Percentiles rank a stretch among this genome's conserved stretches.
These are phyloP conservation scores for Hebeloma cylindrosporum DNA, from an alignment of 768 basidiomycete genomes.

Conservation along the genomic window DNA sequence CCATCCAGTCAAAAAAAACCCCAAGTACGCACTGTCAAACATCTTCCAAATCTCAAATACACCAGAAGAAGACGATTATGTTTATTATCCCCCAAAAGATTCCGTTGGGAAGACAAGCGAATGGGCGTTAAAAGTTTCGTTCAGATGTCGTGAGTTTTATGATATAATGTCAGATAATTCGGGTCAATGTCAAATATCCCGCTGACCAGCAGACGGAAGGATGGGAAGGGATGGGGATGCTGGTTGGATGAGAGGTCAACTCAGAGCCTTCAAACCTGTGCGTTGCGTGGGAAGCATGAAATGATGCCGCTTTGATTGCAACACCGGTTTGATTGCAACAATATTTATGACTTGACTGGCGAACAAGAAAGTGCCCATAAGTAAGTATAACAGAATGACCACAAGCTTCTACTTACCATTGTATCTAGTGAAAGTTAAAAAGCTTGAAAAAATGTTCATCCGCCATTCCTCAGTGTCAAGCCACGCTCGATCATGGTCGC, in stretches of 20 bases:
- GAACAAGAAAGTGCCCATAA: no score
- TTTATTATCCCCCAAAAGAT: conserved; percentile 1
- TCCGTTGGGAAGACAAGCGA: background rate
- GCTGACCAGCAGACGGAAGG: conserved; percentile 34
- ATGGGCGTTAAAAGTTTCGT: conserved; percentile 13
- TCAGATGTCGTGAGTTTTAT: conserved; percentile 11
- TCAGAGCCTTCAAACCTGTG: conserved; percentile 10
- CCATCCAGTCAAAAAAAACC: background rate
- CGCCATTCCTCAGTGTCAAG: no score
- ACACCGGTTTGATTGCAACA: no score
- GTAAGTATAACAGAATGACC: no score
- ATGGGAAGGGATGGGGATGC: conserved; percentile 14
- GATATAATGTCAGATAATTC: conserved; percentile 2
- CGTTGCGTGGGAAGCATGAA: no score
- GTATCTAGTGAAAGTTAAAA: no score
- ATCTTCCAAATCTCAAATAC: conserved; percentile 9
- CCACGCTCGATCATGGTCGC: no score
- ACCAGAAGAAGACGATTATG: no score
- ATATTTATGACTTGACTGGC: no score
- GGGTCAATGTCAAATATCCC: conserved; percentile 15
- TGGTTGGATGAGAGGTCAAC: conserved; percentile 26
- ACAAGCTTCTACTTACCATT: no score
- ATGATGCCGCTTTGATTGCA: no score
- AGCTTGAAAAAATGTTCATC: no score
- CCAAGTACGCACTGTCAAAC: conserved; percentile 13